phyloP scores from a whole-genome alignment of 805 yeast genomes.

The Pichia exigua region DNA sequence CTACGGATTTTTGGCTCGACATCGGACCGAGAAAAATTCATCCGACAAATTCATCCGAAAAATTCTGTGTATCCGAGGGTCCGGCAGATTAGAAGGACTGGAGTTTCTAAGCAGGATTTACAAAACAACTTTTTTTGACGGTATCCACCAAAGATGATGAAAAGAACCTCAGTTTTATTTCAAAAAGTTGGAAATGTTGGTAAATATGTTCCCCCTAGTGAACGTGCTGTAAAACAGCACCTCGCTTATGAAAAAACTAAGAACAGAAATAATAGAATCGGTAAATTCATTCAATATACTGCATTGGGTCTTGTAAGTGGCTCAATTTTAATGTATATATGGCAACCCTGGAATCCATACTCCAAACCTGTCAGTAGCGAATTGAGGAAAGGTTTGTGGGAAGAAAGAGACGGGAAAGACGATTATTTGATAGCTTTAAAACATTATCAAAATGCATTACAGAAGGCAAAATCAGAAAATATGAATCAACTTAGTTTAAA shows the following conservation, averaged over 20 bases:
- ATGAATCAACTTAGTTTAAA: constrained; percentile 62
- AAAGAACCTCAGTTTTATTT: not conserved
- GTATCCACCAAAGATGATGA: not conserved
- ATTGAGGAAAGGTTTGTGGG: constrained; percentile 72
- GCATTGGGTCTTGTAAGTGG: constrained; percentile 15
- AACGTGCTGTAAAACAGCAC: constrained; percentile 8
- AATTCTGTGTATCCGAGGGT: too few species aligned
- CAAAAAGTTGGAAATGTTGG: not conserved
- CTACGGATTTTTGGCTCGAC: too few species aligned
- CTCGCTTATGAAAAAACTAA: constrained; percentile 8
- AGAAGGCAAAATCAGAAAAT: constrained; percentile 46
- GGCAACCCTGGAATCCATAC: constrained; percentile 32
- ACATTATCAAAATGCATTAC: constrained; percentile 66
- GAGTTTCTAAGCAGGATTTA: too few species aligned
- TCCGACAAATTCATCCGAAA: too few species aligned
- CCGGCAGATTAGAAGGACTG: too few species aligned
- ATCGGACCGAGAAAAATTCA: too few species aligned
- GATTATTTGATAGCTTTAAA: constrained; percentile 64
- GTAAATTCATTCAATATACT: constrained; percentile 11
- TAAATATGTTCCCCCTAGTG: constrained; percentile 11
- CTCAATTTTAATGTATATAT: constrained; percentile 18
- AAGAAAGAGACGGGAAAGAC: constrained; percentile 61
- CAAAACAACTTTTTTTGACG: not conserved
- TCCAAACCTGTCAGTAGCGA: constrained; percentile 50
- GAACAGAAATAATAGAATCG: constrained; percentile 10